Base-by-base conservation (phyloP, 352 stramenopile species). In the Phytopythium mirpurense region DNA sequence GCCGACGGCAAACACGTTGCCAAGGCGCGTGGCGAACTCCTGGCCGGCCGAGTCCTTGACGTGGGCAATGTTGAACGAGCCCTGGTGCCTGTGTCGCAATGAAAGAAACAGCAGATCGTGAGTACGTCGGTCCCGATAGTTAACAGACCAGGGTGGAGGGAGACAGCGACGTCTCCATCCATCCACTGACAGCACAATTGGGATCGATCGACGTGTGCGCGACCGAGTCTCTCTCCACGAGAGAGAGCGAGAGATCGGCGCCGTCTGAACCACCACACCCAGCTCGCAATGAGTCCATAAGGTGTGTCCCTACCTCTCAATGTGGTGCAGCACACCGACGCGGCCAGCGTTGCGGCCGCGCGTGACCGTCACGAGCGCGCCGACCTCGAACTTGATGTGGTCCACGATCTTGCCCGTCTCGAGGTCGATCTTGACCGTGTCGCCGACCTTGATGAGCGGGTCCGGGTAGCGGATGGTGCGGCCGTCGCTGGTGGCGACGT, bases 21-120 rank as follows among this genome's bases (percentile, higher is more conserved):
- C 73, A 43, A 98, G 84, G 72, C 97, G 92, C 27, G 97, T 99
- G 63, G 96, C 96, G 71, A 99, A 99, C 51, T 90, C 78, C 81
- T 98, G 78, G 61, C 96, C 97, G 65, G 95, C 93, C 68, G 94
- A 89, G 82, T 99, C 97, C 85, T 98, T 98, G 44, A 99, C 81
- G 74, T 97, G 97, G 47, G 98, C 94, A 84, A 99, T 99, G 70
- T 98, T 96, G 86, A 99, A 99, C 56, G 94, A 98, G 78, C 96
- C 96, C 63, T 98, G 89, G 84, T 99, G 97, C 74, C 93, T 97
- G 60, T 35, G 49, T 31, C 54, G n/a, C 47, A 35, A 32, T 45
- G 76, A 31, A 32, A 61, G 56, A 51, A 69, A 26, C 64, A 24
- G 57, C 27, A 62, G 47, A 29, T 58, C 67, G 76, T 41, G 26